These are phyloP conservation scores for Trichosanthes cucumerina DNA, from an alignment of 306 rosid genomes.

Conservation along the genomic window DNA sequence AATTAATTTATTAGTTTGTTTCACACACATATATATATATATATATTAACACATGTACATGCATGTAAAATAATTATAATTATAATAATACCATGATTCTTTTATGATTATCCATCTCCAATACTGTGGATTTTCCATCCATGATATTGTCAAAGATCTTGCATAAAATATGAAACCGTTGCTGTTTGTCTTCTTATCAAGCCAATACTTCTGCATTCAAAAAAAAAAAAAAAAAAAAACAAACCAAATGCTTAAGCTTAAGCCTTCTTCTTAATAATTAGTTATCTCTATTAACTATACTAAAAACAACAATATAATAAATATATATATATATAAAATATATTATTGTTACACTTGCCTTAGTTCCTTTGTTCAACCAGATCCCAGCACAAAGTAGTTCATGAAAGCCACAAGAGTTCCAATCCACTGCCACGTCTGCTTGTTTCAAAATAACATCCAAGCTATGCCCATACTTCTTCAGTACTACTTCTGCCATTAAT, in stretches of 20 bases:
- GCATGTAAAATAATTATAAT: too few species aligned
- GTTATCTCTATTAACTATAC: too few species aligned
- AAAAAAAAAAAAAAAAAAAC: too few species aligned
- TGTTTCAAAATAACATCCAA: conserved; percentile 11
- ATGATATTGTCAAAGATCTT: conserved; percentile 41
- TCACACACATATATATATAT: too few species aligned
- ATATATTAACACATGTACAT: too few species aligned
- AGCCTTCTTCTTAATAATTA: too few species aligned
- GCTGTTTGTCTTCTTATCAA: conserved; percentile 26
- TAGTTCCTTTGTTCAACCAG: conserved; percentile 16
- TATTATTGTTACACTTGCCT: conserved; percentile 13
- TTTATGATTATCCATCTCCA: conserved; percentile 41
- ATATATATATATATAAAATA: too few species aligned
- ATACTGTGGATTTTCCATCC: conserved; percentile 30
- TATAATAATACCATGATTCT: conserved; percentile 47
- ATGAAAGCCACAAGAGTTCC: not conserved
- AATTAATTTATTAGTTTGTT: too few species aligned
- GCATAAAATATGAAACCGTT: conserved; percentile 57
- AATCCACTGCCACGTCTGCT: conserved; percentile 12
- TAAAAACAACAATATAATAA: too few species aligned
- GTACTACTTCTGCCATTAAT: too few species aligned
- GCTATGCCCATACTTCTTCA: conserved; percentile 3
- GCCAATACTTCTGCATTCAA: conserved; percentile 27
- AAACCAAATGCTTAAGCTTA: too few species aligned
- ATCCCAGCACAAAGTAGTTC: conserved; percentile 17